phyloP scores from a whole-genome alignment of 345 rosid species.

The Euclidium syriacum region DNA sequence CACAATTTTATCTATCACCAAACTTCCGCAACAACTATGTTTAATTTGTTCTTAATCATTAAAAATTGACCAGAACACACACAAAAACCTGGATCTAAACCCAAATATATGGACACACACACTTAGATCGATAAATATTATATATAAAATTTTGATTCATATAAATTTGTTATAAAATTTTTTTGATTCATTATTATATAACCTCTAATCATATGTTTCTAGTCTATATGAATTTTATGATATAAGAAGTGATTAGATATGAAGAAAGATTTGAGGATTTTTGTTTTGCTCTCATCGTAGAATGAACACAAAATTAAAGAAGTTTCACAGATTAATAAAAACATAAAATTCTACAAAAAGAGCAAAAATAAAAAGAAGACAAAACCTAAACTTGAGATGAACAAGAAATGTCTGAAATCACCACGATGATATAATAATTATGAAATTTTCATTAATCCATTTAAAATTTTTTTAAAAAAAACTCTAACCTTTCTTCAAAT shows the following conservation, averaged over 20 bases:
- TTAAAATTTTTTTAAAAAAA: no score
- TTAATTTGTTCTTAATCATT: slow-evolving; percentile 23
- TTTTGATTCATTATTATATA: not conserved
- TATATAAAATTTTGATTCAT: no score
- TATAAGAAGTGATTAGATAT: not conserved
- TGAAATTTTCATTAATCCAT: slow-evolving; percentile 29
- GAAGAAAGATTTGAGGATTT: slow-evolving; percentile 25
- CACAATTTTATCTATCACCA: not conserved
- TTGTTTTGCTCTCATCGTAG: slow-evolving; percentile 13
- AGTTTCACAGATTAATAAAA: slow-evolving; percentile 15
- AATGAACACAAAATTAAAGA: slow-evolving; percentile 28
- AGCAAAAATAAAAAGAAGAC: not conserved
- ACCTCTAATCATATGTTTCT: not conserved
- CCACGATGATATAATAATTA: slow-evolving; percentile 16
- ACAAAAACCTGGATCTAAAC: slow-evolving; percentile 16
- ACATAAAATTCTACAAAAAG: slow-evolving; percentile 30
- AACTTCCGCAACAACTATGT: not conserved
- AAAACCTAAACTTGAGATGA: slow-evolving; percentile 26
- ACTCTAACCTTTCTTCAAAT: slow-evolving; percentile 33
- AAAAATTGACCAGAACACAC: slow-evolving; percentile 11
- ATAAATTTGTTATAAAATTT: no score
- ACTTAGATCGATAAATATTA: not conserved
- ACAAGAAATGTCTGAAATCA: slow-evolving; percentile 26
- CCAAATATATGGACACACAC: not conserved
- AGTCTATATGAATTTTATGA: not conserved